A percentile compares a stretch with the other conserved stretches of the same genome.
Evolutionary conservation across 345 rosid species (phyloP).

Genomic region (Melastoma malabathricum): DNA sequence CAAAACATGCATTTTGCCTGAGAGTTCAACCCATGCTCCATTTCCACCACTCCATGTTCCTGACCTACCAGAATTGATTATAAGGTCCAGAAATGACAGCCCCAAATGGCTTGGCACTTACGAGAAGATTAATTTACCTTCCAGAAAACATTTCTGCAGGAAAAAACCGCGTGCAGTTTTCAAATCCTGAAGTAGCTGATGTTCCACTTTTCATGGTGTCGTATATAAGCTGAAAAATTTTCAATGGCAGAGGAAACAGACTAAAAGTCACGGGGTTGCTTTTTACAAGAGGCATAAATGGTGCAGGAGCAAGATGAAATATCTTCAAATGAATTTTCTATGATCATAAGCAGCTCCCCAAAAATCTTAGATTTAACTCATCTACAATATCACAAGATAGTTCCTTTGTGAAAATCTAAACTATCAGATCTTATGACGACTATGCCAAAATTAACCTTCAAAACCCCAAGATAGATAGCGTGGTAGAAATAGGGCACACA

Average conservation of each 20-base stretch:
- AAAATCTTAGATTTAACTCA: too few species aligned
- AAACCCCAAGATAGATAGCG: too few species aligned
- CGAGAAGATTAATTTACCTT: slow-evolving; percentile 30
- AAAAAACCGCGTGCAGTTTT: slow-evolving; percentile 68
- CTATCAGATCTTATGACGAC: too few species aligned
- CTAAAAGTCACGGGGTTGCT: background rate
- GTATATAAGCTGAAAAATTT: slow-evolving; percentile 67
- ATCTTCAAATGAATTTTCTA: background rate
- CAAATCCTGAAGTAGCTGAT: slow-evolving; percentile 82
- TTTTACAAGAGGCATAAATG: background rate
- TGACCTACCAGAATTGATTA: slow-evolving; percentile 38
- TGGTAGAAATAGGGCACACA: too few species aligned
- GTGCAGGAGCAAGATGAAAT: background rate
- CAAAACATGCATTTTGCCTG: slow-evolving; percentile 97
- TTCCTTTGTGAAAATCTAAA: too few species aligned
- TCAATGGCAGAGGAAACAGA: slow-evolving; percentile 8
- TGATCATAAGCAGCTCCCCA: too few species aligned
- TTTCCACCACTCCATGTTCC: slow-evolving; percentile 93
- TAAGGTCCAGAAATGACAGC: slow-evolving; percentile 7
- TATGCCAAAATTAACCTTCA: too few species aligned
- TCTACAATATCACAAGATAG: too few species aligned
- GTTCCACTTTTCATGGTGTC: slow-evolving; percentile 68
- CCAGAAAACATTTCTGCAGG: slow-evolving; percentile 95
- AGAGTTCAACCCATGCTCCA: slow-evolving; percentile 96
- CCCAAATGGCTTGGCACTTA: background rate